Evolutionary conservation across 345 rosid genomes (phyloP).

Genomic region (Brassica cretica): DNA sequence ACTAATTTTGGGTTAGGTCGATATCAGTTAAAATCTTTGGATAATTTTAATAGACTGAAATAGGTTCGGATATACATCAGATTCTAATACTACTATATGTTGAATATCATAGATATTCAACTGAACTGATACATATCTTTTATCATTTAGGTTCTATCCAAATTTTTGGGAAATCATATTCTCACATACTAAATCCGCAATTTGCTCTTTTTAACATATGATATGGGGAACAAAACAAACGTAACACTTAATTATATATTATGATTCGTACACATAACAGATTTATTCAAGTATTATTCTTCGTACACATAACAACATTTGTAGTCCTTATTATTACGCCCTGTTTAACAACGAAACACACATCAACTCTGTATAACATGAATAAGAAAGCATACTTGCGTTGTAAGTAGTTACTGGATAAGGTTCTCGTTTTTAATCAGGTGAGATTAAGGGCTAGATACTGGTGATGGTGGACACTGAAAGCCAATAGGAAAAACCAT

Average conservation of each 20-base stretch:
- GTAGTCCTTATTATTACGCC: constrained; percentile 12
- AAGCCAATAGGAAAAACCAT: constrained; percentile 33
- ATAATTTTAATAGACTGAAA: background rate
- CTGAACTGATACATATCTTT: background rate
- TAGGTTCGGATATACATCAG: background rate
- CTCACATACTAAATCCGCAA: background rate
- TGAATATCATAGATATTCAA: background rate
- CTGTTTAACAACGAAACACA: constrained; percentile 2
- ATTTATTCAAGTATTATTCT: background rate
- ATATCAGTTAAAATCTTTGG: background rate
- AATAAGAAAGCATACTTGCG: background rate
- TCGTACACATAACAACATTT: background rate
- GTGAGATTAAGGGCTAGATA: background rate
- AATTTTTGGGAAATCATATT: background rate
- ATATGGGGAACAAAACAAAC: background rate
- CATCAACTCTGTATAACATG: background rate
- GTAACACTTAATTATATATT: constrained; percentile 7
- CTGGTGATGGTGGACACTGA: constrained; percentile 31
- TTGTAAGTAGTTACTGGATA: constrained; percentile 5
- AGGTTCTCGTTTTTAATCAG: background rate
- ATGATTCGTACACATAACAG: background rate
- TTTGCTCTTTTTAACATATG: background rate
- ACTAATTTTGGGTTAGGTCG: background rate
- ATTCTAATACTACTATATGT: background rate
- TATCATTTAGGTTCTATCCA: background rate